Evolutionary conservation across 2,329 filamentous ascomycete species (phyloP), one percentile per base, ranked within the genome.

Genomic region (Botrytis tulipae): DNA sequence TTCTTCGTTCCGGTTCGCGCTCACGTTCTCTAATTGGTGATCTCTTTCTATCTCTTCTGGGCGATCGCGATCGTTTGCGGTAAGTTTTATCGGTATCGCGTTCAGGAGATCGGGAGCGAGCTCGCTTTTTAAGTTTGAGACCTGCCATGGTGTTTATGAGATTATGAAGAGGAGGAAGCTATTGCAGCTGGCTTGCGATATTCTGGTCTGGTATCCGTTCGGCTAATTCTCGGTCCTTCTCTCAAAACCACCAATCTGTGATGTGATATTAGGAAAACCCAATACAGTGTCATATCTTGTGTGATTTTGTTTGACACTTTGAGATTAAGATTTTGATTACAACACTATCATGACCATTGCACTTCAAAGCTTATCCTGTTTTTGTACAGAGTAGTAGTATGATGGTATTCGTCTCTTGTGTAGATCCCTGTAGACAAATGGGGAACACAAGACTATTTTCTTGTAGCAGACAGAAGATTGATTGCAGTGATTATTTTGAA

Each of bases 1-100:
- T 87, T 75, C 87, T 83, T 73, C 87, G 82, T 73, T 82, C 75
- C 29, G 76, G 77, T 29, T 71, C 68, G 75, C 76, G 71, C 67
- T 76, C 73, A 72, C 86, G 84, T 65, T 71, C 68, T 76, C 76
- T 71, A 71, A 77, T 77, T 20, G 84, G 84, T 10, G 84, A 86
- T 70, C 83, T 82, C 77, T 83, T 86, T 78, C 83, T 79, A 75
- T 82, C 80, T 78, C 83, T 82, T 44, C 75, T 70, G 22, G 71
- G 71, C n/a, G 71, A 72, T 72, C 51, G 62, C 51, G 71, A 72
- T 59, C 71, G 48, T 60, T 72, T 68, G 51, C 71, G 71, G 42
- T 72, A 72, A 69, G 51, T 59, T 48, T 59, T 72, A 32, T 72
- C 51, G 1, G 71, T 60, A 18, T 72, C 71, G 71, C 40, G 71